Evolutionary conservation across 441 rosid genomes (phyloP).

Genomic region (Pelargonium myrrhifolium): DNA sequence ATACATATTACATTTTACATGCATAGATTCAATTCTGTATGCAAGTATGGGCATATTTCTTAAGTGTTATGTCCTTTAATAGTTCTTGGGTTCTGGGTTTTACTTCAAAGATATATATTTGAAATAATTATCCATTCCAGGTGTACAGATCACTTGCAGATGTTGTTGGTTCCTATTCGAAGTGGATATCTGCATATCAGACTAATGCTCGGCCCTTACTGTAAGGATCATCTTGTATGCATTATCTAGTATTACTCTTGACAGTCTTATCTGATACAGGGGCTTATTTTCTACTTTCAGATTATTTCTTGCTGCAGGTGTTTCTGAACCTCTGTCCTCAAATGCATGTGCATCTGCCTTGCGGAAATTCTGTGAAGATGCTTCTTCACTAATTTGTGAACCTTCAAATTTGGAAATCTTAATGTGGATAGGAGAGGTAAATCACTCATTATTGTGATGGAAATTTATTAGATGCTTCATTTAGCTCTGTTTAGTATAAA

Average conservation of each 20-base stretch:
- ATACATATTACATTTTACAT: not conserved
- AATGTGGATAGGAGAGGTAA: conserved; percentile 92
- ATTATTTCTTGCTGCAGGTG: conserved; percentile 90
- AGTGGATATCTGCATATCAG: conserved; percentile 71
- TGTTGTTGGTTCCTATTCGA: conserved; percentile 89
- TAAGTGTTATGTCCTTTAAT: not conserved
- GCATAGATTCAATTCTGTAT: not conserved
- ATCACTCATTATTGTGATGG: conserved; percentile 15
- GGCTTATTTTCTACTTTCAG: conserved; percentile 59
- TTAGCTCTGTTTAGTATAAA: not conserved
- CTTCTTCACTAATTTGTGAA: conserved; percentile 57
- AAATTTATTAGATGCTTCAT: not conserved
- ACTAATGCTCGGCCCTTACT: conserved; percentile 55
- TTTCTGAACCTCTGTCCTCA: conserved; percentile 65
- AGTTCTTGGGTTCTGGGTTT: not conserved
- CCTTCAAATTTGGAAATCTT: conserved; percentile 83
- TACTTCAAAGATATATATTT: not conserved
- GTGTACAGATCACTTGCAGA: conserved; percentile 90
- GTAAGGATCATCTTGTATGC: conserved; percentile 41
- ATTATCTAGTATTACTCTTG: conserved; percentile 6
- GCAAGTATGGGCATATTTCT: not conserved
- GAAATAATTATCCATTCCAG: conserved; percentile 36
- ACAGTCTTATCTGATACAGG: conserved; percentile 17
- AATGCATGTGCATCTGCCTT: conserved; percentile 83
- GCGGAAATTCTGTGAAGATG: conserved; percentile 88